Evolutionary conservation across 192 early-diverging fungal species (phyloP), one percentile per base, ranked within the genome.

Genomic region (Chytriomyces hyalinus): DNA sequence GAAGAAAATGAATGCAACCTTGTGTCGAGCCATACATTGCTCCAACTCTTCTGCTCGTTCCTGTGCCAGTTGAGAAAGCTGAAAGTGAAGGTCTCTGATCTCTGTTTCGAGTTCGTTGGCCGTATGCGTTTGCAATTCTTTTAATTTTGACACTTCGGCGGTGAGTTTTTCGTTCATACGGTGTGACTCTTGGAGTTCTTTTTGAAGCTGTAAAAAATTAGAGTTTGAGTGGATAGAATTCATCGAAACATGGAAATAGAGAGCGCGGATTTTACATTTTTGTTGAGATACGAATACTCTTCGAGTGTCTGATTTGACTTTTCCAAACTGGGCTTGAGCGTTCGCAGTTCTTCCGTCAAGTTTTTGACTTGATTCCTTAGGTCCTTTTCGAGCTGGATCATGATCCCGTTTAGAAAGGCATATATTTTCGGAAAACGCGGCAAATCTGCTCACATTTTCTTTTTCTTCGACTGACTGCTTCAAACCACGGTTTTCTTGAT

Each of bases 41-140:
- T 71, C 69, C 15, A 71, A 22, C 26, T 71, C 49, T 7, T 9
- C 15, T 8, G 69, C 69, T 9, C 48, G 28, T 57, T 71, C 57
- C 36, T 60, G 49, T 10, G 51, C 69, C 7, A 57, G 48, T 2
- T 6, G 17, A 2, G 69, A 24, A 22, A 71, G 24, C 17, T 71
- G 69, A 13, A 36, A 24, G 24, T 71, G 69, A 9, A 71, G 26
- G 26, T 51, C 50, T 4, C 44, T 6, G 2, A 71, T 20, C 51
- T 71, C 69, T 26, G 20, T 8, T 60, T 71, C 69, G 22, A 49
- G 69, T 20, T 9, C 24, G 50, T 53, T 28, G 10, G 15, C 15
- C 3, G 11, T 53, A 8, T 51, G 1, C 9, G 20, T 9, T 24
- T 71, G 57, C 10, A 7, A 22, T 50, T 6, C 36, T 59, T 71